Evolutionary conservation across 169 alveolate species (phyloP).

Genomic region (Cryptosporidium muris): DNA sequence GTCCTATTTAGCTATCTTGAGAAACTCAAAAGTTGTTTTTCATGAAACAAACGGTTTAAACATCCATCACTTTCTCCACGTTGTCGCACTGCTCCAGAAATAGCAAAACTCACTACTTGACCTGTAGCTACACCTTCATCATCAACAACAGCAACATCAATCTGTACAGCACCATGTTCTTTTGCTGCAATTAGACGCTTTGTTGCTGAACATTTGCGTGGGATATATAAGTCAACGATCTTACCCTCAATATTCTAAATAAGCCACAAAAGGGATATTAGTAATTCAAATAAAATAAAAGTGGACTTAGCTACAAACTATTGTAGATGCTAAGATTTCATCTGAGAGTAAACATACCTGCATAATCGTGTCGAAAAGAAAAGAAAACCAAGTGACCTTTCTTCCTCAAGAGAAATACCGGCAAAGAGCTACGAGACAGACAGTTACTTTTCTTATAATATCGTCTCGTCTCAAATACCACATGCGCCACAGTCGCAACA

Average conservation of each 20-base stretch:
- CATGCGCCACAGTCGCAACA: no score
- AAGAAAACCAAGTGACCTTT: background rate
- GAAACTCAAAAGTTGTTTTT: conserved; percentile 86
- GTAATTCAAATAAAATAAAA: background rate
- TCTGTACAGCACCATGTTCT: conserved; percentile 94
- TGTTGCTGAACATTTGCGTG: conserved; percentile 95
- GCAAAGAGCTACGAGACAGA: no score
- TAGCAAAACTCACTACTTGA: conserved; percentile 84
- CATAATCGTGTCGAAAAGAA: background rate
- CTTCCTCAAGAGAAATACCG: no score
- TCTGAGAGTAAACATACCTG: conserved; percentile 28
- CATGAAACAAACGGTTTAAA: conserved; percentile 90
- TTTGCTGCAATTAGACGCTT: conserved; percentile 88
- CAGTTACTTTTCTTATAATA: no score
- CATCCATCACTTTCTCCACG: conserved; percentile 93
- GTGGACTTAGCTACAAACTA: background rate
- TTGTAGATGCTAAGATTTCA: background rate
- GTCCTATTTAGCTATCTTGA: conserved; percentile 69
- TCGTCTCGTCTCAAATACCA: no score
- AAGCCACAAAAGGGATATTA: conserved; percentile 53
- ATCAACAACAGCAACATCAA: conserved; percentile 91
- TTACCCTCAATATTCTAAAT: conserved; percentile 88
- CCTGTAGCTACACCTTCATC: conserved; percentile 88
- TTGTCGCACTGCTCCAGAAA: conserved; percentile 90
- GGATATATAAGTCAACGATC: conserved; percentile 92